phyloP scores from a whole-genome alignment of 352 stramenopile genomes.

The Phytophthora sp. region DNA sequence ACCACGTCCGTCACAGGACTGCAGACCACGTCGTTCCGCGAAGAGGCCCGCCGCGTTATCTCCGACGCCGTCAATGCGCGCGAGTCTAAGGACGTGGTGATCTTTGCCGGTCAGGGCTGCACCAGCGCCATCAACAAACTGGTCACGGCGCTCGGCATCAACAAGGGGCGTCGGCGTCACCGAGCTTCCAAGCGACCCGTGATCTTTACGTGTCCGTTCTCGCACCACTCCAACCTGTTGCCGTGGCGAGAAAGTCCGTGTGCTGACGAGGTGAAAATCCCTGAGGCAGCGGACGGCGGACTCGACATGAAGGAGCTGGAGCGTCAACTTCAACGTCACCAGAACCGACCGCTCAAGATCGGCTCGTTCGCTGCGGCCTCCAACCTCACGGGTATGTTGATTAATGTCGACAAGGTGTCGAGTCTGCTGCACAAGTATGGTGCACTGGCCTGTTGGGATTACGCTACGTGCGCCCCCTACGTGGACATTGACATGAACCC shows the following conservation, averaged over 20 bases:
- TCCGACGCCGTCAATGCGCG: slow-evolving; percentile 87
- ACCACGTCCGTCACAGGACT: slow-evolving; percentile 73
- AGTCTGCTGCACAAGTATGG: slow-evolving; percentile 91
- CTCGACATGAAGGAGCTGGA: slow-evolving; percentile 71
- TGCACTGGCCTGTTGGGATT: slow-evolving; percentile 95
- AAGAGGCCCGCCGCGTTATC: slow-evolving; percentile 94
- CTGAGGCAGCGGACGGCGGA: slow-evolving; percentile 50
- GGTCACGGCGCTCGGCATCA: slow-evolving; percentile 67
- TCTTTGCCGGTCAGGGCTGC: slow-evolving; percentile 92
- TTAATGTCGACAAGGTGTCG: slow-evolving; percentile 91
- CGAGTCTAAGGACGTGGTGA: slow-evolving; percentile 90
- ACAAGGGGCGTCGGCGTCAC: slow-evolving; percentile 37
- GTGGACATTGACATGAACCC: slow-evolving; percentile 97
- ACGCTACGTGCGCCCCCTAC: slow-evolving; percentile 94
- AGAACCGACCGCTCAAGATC: slow-evolving; percentile 70
- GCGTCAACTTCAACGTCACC: slow-evolving; percentile 54
- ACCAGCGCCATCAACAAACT: slow-evolving; percentile 90
- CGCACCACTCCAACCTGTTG: slow-evolving; percentile 98
- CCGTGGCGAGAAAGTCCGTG: slow-evolving; percentile 94
- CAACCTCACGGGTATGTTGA: slow-evolving; percentile 95
- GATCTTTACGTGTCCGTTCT: slow-evolving; percentile 94
- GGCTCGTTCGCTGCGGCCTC: slow-evolving; percentile 93
- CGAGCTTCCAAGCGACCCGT: slow-evolving; percentile 59
- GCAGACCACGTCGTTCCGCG: slow-evolving; percentile 92
- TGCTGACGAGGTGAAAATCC: slow-evolving; percentile 84